Conservation (phyloP, 164 flowering plant genomes). For the Pachysandra terminalis region DNA sequence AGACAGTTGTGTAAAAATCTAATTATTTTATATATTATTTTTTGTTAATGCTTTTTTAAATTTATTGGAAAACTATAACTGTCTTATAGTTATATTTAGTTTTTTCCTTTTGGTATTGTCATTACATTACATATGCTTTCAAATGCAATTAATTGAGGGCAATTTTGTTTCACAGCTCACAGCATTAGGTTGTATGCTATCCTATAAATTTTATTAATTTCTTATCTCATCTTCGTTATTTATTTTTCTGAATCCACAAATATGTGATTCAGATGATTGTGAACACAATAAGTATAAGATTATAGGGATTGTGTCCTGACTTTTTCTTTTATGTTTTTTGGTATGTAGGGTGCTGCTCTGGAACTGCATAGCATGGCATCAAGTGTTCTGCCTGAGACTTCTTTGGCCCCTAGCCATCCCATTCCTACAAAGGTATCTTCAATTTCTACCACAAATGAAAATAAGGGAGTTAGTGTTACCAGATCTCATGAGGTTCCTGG, state of each 20-base stretch:
- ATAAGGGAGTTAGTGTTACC: conserved; percentile 97
- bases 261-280: not conserved
- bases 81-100: too few relatives aligned
- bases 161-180: too few relatives aligned
- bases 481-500: conserved; percentile 99
- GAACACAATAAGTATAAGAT: not conserved
- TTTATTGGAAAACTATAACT: too few relatives aligned
- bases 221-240: not conserved
- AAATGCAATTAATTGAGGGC: too few relatives aligned
- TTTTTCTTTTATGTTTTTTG: conserved; percentile 3
- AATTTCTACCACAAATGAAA: conserved; percentile 94
- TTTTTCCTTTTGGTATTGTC: too few relatives aligned
- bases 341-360: conserved; percentile 46
- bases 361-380: conserved; percentile 40
- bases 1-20: too few relatives aligned
- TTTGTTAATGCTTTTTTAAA: too few relatives aligned
- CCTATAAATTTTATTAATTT: not conserved
- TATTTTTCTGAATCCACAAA: not conserved
- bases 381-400: conserved; percentile 33
- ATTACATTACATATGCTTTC: too few relatives aligned
- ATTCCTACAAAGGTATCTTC: conserved; percentile 92
- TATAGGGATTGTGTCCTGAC: conserved; percentile 7
- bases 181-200: not conserved
- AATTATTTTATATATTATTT: too few relatives aligned
- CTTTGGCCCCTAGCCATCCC: conserved; percentile 33